These are phyloP conservation scores for Onygenales sp. DNA, from an alignment of 2,329 filamentous ascomycete genomes.

Conservation along the genomic window DNA sequence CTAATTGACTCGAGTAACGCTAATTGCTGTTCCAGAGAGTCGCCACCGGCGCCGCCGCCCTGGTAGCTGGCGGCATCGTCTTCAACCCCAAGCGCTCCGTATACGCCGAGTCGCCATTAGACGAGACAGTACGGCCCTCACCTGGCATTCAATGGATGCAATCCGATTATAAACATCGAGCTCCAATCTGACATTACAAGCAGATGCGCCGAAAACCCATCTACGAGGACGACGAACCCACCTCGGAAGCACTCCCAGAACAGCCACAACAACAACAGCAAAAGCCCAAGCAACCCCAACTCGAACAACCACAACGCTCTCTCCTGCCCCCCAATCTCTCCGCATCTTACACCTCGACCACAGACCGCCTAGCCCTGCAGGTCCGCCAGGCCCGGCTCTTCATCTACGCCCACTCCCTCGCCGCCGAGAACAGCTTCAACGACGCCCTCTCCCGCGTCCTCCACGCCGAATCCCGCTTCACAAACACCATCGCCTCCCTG, in stretches of 20 bases:
- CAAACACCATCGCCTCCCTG: conserved; percentile 76
- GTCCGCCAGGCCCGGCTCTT: conserved; percentile 72
- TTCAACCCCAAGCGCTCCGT: conserved; percentile 32
- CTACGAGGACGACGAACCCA: conserved; percentile 10
- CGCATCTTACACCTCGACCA: conserved; percentile 54
- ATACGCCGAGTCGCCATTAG: conserved; percentile 33
- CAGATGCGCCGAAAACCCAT: conserved; percentile 13
- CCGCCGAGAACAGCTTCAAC: conserved; percentile 77
- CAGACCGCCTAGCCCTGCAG: conserved; percentile 76
- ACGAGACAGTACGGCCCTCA: conserved; percentile 21
- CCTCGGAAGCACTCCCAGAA: background rate
- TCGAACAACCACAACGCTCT: background rate
- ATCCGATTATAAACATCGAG: background rate
- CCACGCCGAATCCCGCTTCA: conserved; percentile 79
- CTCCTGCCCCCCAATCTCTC: conserved; percentile 9
- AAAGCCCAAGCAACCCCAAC: background rate
- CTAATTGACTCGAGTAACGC: conserved; percentile 1
- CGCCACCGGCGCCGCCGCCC: conserved; percentile 31
- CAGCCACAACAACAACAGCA: background rate
- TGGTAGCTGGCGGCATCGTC: conserved; percentile 31
- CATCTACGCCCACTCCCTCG: conserved; percentile 64
- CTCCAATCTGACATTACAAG: conserved; percentile 1
- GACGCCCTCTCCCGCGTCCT: conserved; percentile 69
- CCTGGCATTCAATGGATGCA: background rate
- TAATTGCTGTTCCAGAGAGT: conserved; percentile 22